These are phyloP conservation scores for Mallotus japonicus DNA, from an alignment of 441 rosid species.

Conservation along the genomic window DNA sequence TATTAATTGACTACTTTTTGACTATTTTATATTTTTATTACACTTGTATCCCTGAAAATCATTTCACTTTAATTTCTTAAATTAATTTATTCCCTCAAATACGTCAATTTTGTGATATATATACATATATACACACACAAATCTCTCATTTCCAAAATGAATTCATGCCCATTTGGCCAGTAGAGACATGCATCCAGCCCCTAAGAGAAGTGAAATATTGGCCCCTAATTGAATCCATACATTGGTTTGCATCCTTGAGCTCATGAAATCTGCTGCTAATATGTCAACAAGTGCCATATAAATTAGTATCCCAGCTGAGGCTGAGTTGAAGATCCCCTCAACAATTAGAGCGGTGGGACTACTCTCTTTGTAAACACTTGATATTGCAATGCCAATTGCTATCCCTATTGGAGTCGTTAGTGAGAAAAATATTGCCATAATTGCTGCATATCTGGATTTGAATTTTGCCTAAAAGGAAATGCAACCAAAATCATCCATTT, in stretches of 20 bases:
- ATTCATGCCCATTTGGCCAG: conserved; percentile 58
- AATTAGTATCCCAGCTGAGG: conserved; percentile 73
- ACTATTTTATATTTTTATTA: no score
- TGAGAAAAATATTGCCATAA: conserved; percentile 62
- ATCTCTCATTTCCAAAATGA: no score
- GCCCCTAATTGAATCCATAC: conserved; percentile 42
- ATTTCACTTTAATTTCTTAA: no score
- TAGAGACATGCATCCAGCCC: conserved; percentile 59
- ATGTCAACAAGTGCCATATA: conserved; percentile 85
- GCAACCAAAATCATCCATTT: not conserved
- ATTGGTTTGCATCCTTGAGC: conserved; percentile 52
- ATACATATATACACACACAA: no score
- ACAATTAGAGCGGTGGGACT: conserved; percentile 56
- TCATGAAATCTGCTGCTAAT: conserved; percentile 67
- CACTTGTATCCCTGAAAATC: no score
- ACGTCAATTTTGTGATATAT: no score
- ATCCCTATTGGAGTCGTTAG: conserved; percentile 73
- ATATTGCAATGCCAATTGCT: conserved; percentile 56
- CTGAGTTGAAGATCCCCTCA: conserved; percentile 57
- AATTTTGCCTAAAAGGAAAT: conserved; percentile 48
- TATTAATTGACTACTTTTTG: no score
- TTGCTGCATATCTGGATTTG: conserved; percentile 31
- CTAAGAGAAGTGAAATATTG: conserved; percentile 48
- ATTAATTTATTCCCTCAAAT: no score
- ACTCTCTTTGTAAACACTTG: conserved; percentile 41